phyloP scores from a whole-genome alignment of 2,329 filamentous ascomycete species.

The Aspergillus ruber region DNA sequence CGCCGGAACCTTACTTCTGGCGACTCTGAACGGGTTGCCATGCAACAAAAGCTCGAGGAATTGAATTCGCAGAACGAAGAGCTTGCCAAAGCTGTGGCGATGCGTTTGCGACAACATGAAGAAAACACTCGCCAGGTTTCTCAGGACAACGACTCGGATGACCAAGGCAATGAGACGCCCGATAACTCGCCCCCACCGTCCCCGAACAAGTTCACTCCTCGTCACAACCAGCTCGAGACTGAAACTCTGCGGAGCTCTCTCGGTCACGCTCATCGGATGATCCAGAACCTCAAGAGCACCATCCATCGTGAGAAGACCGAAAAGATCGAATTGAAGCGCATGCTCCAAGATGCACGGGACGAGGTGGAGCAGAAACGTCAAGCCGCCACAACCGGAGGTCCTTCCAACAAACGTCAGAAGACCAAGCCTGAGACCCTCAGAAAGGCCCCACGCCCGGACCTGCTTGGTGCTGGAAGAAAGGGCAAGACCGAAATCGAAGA shows the following conservation, averaged over 20 bases:
- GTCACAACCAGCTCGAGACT: constrained; percentile 85
- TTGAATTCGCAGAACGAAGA: constrained; percentile 84
- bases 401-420: constrained; percentile 51
- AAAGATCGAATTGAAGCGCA: constrained; percentile 88
- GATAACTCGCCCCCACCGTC: constrained; percentile 88
- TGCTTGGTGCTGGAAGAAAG: constrained; percentile 67
- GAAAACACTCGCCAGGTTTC: constrained; percentile 54
- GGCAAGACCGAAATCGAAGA: constrained; percentile 73
- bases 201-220: constrained; percentile 82
- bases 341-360: constrained; percentile 91
- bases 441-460: constrained; percentile 66
- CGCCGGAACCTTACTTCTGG: constrained; percentile 72
- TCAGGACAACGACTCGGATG: constrained; percentile 59
- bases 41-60: constrained; percentile 84
- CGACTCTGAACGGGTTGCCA: constrained; percentile 68
- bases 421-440: constrained; percentile 63
- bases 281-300: constrained; percentile 89
- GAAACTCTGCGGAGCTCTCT: constrained; percentile 93
- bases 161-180: constrained; percentile 65
- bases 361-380: constrained; percentile 68
- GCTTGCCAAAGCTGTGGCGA: constrained; percentile 74
- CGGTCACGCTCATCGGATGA: constrained; percentile 90
- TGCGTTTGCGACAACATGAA: constrained; percentile 63
- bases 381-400: constrained; percentile 37
- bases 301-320: constrained; percentile 98